Evolutionary conservation across 495 filamentous ascomycete species (phyloP).

Genomic region (Xanthoparmelia taractica): DNA sequence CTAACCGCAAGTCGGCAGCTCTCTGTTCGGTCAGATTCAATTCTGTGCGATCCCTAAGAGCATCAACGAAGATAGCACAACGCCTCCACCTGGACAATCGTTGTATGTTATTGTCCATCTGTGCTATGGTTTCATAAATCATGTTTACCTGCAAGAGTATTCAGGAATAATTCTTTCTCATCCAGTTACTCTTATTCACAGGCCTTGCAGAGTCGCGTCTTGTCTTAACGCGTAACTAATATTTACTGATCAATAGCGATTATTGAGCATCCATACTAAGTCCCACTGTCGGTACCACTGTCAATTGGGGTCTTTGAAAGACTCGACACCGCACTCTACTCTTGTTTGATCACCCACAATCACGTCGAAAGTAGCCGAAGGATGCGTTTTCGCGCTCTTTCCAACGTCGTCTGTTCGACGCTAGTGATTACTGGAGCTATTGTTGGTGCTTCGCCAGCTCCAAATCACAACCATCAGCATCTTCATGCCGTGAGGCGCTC

Average conservation of each 20-base stretch:
- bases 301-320: background rate
- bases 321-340: background rate
- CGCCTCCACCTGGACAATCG: background rate
- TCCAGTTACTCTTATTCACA: background rate
- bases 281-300: background rate
- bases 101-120: background rate
- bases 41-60: background rate
- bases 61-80: background rate
- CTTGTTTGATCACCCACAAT: background rate
- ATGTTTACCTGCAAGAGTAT: background rate
- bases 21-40: background rate
- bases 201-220: background rate
- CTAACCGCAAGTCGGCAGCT: constrained; percentile 1
- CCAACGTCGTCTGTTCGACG: constrained; percentile 29
- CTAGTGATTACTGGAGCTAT: constrained; percentile 43
- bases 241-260: background rate
- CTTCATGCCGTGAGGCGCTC: constrained; percentile 28
- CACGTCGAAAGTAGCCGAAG: background rate
- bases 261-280: background rate
- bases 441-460: constrained; percentile 37
- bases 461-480: constrained; percentile 32
- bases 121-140: background rate
- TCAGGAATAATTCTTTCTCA: background rate
- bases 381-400: constrained; percentile 16
- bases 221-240: background rate